Base-by-base conservation (phyloP, 169 alveolate genomes). In the Eimeria mitis region DNA sequence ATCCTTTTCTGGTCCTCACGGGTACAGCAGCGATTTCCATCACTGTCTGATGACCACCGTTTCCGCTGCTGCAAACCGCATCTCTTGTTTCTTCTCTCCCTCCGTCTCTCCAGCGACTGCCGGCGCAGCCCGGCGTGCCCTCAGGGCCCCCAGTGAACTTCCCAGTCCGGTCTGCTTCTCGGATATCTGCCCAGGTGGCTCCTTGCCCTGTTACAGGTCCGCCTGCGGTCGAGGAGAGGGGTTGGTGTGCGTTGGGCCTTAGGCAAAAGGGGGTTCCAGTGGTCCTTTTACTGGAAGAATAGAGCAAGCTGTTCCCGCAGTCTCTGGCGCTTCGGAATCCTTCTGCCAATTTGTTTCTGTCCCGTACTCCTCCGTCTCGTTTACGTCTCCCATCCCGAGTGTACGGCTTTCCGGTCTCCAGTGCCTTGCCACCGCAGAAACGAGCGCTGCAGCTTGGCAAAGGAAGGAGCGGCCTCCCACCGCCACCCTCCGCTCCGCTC, bases 11-110 rank as follows among this genome's bases (percentile, higher is more conserved):
- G 21, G 96, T 94, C 47, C 96, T 81, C 63, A 94, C 89, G 68
- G 96, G 96, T 49, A 94, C 96, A 21, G 96, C 96, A 8, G 96
- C 94, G 54, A 87, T 87, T 65, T 61, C 94, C 81, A 87, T 31
- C 68, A 65, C 28, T 40, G 94, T 34, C 21, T 61, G 83, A 44
- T 61, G 94, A 7, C 42, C 40, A 47, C 79, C 42, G 71, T n/a
- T n/a, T 70, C 71, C 52, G 94, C 81, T 23, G 59, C 91, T 84
- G 78, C 91, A 56, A 19, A 25, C 70, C 0, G 91, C 56, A 63
- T 54, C 76, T 59, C 56, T 84, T 40, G 83, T 63, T 28, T 40
- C 83, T 42, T 87, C 68, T 34, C 83, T 87, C 37, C 68, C 78
- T 11, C 28, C 71, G 37, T 87, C 94, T 56, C 81, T 61, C 94